Conservation (phyloP, 768 basidiomycete genomes). For the Ramaria rubella region DNA sequence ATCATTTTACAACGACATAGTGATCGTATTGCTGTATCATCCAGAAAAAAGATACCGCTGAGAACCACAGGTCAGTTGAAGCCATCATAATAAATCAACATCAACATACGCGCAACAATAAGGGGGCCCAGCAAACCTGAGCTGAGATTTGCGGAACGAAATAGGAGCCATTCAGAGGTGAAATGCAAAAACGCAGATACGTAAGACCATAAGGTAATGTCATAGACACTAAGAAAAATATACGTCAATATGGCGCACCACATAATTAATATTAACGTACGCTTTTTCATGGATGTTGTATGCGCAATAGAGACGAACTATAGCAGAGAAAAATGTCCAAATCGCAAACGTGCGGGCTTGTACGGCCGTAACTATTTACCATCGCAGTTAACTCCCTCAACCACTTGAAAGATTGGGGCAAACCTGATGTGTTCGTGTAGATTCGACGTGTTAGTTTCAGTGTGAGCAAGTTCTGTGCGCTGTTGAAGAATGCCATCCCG, state of each 20-base stretch:
- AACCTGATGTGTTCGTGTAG: conserved; percentile 47
- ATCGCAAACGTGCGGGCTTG: conserved; percentile 86
- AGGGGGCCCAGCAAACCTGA: conserved; percentile 63
- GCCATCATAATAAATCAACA: neutral
- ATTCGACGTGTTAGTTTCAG: conserved; percentile 71
- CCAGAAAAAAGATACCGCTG: conserved; percentile 71
- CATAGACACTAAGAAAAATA: conserved; percentile 64
- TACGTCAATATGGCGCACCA: neutral
- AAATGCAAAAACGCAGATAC: conserved; percentile 90
- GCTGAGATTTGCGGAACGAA: conserved; percentile 60
- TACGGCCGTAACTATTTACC: conserved; percentile 64
- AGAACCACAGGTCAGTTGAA: conserved; percentile 12
- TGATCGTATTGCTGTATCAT: conserved; percentile 80
- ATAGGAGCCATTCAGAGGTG: conserved; percentile 77
- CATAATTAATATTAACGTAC: conserved; percentile 39
- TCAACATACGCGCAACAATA: conserved; percentile 74
- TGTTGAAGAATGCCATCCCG: conserved; percentile 76
- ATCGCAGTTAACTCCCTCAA: conserved; percentile 10
- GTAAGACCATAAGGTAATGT: conserved; percentile 83
- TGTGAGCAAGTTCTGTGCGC: conserved; percentile 73
- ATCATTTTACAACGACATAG: conserved; percentile 49
- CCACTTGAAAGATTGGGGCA: conserved; percentile 21
- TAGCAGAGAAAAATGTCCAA: conserved; percentile 85
- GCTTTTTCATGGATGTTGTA: conserved; percentile 79
- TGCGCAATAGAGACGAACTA: conserved; percentile 81